phyloP scores from a whole-genome alignment of 1,139 yeast genomes.

The Scheffersomyces segobiensis region DNA sequence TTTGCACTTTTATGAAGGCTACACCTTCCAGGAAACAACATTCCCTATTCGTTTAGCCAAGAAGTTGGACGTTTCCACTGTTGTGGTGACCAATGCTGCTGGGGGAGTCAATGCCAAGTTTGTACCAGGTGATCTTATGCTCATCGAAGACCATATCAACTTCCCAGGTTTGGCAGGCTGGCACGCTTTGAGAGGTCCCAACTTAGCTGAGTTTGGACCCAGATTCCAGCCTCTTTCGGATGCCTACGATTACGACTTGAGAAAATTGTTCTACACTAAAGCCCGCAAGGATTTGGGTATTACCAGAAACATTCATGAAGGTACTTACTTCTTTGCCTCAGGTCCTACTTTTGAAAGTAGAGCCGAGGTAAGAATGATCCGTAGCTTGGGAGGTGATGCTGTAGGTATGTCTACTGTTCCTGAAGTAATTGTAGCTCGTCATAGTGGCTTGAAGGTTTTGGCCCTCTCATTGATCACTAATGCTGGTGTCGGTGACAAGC shows the following conservation, averaged over 20 bases:
- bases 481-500: conserved; percentile 71
- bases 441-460: conserved; percentile 74
- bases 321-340: conserved; percentile 79
- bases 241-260: conserved; percentile 77
- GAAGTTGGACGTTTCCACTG: conserved; percentile 55
- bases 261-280: conserved; percentile 56
- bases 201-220: conserved; percentile 77
- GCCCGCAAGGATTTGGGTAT: conserved; percentile 53
- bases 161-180: conserved; percentile 87
- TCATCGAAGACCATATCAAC: conserved; percentile 84
- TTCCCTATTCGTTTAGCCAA: conserved; percentile 82
- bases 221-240: conserved; percentile 87
- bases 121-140: conserved; percentile 87
- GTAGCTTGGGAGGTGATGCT: conserved; percentile 81
- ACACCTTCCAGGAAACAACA: conserved; percentile 74
- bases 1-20: conserved; percentile 90
- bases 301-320: conserved; percentile 73
- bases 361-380: conserved; percentile 83
- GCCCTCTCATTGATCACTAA: conserved; percentile 89
- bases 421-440: conserved; percentile 90
- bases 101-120: conserved; percentile 75
- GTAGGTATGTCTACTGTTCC: conserved; percentile 99
- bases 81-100: conserved; percentile 91
- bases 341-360: conserved; percentile 96
- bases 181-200: conserved; percentile 88